Evolutionary conservation across 148 eudicot species (phyloP).

Genomic region (Suaeda aralocaspica): DNA sequence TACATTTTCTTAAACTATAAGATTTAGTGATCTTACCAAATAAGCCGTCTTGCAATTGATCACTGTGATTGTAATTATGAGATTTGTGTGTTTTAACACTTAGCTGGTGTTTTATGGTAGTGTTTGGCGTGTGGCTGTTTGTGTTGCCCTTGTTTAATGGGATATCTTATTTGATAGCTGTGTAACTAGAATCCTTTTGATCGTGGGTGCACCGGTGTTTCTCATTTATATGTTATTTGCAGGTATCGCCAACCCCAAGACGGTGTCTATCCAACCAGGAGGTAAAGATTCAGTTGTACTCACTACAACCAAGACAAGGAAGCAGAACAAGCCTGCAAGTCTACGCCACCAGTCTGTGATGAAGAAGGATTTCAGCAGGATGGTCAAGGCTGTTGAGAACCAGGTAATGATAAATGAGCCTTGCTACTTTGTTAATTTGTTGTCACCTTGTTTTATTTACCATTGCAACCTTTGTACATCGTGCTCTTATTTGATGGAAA

Average conservation of each 20-base stretch:
- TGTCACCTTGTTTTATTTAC: background rate
- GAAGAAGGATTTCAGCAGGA: slow-evolving; percentile 83
- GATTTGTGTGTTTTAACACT: background rate
- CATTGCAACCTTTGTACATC: background rate
- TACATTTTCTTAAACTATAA: too few relatives aligned
- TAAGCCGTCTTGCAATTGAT: too few relatives aligned
- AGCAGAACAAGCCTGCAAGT: slow-evolving; percentile 72
- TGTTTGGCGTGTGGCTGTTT: too few relatives aligned
- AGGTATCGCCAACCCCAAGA: slow-evolving; percentile 94
- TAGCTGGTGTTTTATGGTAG: too few relatives aligned
- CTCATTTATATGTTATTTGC: background rate
- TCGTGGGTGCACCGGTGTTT: background rate
- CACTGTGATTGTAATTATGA: too few relatives aligned
- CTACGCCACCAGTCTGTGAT: slow-evolving; percentile 69
- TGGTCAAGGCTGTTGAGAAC: slow-evolving; percentile 85
- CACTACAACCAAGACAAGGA: slow-evolving; percentile 81
- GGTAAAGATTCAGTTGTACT: slow-evolving; percentile 75
- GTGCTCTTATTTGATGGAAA: background rate
- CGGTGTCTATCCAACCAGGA: slow-evolving; percentile 71
- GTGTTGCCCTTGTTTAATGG: background rate
- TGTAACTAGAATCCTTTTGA: background rate
- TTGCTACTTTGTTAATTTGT: background rate
- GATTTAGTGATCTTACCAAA: too few relatives aligned
- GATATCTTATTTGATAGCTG: background rate
- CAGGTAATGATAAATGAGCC: slow-evolving; percentile 44